Percentiles rank a stretch among this genome's conserved stretches.
Evolutionary conservation across 257 asterid species (phyloP).

Genomic region (Solanum paucissectum): DNA sequence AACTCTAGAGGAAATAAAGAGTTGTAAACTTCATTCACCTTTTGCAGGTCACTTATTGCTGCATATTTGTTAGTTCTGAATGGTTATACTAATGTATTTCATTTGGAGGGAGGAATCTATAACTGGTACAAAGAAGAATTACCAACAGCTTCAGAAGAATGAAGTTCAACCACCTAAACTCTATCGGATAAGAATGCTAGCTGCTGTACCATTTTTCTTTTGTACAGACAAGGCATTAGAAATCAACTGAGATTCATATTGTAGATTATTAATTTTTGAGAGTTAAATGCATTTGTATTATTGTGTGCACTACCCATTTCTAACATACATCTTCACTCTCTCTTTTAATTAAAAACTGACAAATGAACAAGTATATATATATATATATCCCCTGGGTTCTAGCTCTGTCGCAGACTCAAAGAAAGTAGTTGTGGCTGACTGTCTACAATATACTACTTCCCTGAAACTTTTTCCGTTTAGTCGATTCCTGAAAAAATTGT

Average conservation of each 20-base stretch:
- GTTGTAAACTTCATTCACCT: background rate
- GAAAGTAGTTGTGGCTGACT: too few relatives aligned
- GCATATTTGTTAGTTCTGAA: slow-evolving; percentile 88
- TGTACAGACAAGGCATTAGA: background rate
- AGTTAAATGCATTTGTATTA: background rate
- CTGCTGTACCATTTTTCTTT: background rate
- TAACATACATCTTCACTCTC: background rate
- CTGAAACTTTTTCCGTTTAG: background rate
- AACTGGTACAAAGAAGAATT: slow-evolving; percentile 68
- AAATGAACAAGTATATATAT: background rate
- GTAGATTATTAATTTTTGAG: background rate
- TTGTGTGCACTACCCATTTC: background rate
- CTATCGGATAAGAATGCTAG: background rate
- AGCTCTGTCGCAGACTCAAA: too few relatives aligned
- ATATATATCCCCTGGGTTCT: too few relatives aligned
- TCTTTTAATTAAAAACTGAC: background rate
- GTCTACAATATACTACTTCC: background rate
- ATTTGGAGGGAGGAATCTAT: slow-evolving; percentile 83
- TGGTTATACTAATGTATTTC: slow-evolving; percentile 68
- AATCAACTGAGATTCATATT: background rate
- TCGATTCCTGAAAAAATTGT: too few relatives aligned
- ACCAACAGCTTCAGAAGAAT: slow-evolving; percentile 64
- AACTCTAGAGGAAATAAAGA: background rate
- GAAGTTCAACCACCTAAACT: slow-evolving; percentile 9
- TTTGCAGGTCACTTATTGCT: slow-evolving; percentile 89